Percentiles rank a stretch among this genome's conserved stretches.
These are phyloP conservation scores for Cladobotryum mycophilum DNA, from an alignment of 2,329 filamentous ascomycete genomes.

Conservation along the genomic window DNA sequence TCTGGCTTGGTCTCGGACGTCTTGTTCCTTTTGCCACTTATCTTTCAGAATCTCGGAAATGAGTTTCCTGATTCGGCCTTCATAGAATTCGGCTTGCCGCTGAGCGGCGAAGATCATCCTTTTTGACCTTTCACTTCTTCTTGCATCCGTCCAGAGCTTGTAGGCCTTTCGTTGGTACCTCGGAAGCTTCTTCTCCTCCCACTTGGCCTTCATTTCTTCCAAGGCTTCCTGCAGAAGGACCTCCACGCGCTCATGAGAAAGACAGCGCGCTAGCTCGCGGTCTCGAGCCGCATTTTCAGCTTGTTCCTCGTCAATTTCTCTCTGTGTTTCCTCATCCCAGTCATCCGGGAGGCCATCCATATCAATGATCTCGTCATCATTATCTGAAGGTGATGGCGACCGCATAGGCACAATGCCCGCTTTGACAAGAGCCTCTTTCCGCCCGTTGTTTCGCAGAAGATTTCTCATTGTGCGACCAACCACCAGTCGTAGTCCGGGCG, in stretches of 20 bases:
- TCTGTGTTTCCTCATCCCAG: conserved; percentile 50
- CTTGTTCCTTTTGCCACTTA: conserved; percentile 45
- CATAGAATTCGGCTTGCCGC: conserved; percentile 34
- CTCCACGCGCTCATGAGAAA: conserved; percentile 43
- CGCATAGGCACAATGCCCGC: conserved; percentile 11
- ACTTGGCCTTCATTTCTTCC: conserved; percentile 42
- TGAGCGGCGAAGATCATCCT: conserved; percentile 39
- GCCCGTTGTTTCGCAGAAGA: conserved; percentile 29
- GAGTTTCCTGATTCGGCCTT: conserved; percentile 49
- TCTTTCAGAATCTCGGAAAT: conserved; percentile 45
- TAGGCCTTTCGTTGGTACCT: conserved; percentile 51
- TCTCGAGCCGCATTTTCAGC: conserved; percentile 15
- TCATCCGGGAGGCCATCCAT: conserved; percentile 24
- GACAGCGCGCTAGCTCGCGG: conserved; percentile 11
- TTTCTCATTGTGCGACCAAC: conserved; percentile 36
- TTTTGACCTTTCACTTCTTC: conserved; percentile 29
- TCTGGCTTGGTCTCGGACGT: conserved; percentile 50
- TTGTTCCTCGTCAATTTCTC: conserved; percentile 51
- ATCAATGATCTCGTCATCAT: conserved; percentile 39
- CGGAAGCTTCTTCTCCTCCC: conserved; percentile 53
- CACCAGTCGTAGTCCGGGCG: conserved; percentile 39
- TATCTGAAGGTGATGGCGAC: conserved; percentile 16
- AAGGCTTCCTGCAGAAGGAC: conserved; percentile 50
- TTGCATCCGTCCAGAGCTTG: conserved; percentile 54
- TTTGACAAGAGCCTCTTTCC: conserved; percentile 10